Percentiles rank a stretch among this genome's conserved stretches.
phyloP scores from a whole-genome alignment of 2,329 filamentous ascomycete species.

The Calonectria multiphialidica region DNA sequence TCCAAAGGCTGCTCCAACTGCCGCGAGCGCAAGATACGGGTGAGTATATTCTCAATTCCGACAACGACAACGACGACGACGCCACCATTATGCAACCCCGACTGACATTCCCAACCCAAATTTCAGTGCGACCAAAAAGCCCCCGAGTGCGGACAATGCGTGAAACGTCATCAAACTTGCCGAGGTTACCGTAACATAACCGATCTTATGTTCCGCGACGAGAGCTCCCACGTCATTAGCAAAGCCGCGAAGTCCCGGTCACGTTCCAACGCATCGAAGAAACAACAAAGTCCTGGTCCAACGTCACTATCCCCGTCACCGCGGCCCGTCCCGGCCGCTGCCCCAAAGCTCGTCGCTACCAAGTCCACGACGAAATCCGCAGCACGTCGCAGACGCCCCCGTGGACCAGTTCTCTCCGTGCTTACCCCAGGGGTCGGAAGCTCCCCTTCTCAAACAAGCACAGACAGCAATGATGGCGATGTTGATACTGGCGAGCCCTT shows the following conservation, averaged over 20 bases:
- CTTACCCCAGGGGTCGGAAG: slow-evolving; percentile 38
- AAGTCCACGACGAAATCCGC: slow-evolving; percentile 10
- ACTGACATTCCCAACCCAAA: slow-evolving; percentile 18
- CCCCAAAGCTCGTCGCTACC: slow-evolving; percentile 11
- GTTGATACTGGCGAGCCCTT: slow-evolving; percentile 16
- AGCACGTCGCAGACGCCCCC: slow-evolving; percentile 24
- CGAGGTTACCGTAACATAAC: slow-evolving; percentile 68
- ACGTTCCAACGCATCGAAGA: slow-evolving; percentile 39
- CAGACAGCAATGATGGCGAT: slow-evolving; percentile 27
- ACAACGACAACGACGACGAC: slow-evolving; percentile 1
- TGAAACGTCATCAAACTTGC: slow-evolving; percentile 63
- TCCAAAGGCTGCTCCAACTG: slow-evolving; percentile 69
- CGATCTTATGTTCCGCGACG: slow-evolving; percentile 69
- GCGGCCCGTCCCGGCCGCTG: slow-evolving; percentile 13
- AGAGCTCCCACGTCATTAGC: slow-evolving; percentile 67
- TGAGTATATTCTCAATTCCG: slow-evolving; percentile 49
- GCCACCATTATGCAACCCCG: background rate
- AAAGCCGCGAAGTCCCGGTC: slow-evolving; percentile 57
- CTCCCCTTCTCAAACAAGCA: slow-evolving; percentile 40
- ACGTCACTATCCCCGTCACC: slow-evolving; percentile 34
- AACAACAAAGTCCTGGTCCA: slow-evolving; percentile 32
- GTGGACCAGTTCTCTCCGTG: slow-evolving; percentile 39
- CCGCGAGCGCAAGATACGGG: slow-evolving; percentile 67
- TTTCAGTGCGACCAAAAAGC: slow-evolving; percentile 65
- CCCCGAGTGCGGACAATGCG: slow-evolving; percentile 66